Evolutionary conservation across 2,329 filamentous ascomycete genomes (phyloP).

Genomic region (Rutstroemia sp.): DNA sequence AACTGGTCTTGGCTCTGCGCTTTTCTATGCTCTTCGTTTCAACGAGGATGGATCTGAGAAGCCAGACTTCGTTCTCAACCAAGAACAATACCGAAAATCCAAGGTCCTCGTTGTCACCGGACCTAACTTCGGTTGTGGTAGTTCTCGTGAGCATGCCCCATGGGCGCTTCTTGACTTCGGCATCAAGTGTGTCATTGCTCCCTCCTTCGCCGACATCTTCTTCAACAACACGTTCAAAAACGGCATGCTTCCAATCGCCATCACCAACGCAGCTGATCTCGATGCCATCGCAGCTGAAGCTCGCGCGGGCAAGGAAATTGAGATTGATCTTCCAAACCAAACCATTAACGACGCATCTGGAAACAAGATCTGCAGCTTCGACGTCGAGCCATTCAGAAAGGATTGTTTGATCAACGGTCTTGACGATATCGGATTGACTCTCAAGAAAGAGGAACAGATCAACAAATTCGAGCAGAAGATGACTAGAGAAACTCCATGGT

Average conservation of each 20-base stretch:
- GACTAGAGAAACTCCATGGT: constrained; percentile 61
- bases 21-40: constrained; percentile 82
- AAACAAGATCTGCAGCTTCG: constrained; percentile 66
- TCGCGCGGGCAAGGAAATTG: constrained; percentile 70
- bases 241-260: constrained; percentile 85
- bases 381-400: constrained; percentile 87
- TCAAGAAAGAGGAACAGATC: constrained; percentile 87
- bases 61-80: constrained; percentile 79
- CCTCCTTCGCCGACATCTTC: constrained; percentile 90
- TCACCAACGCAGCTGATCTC: constrained; percentile 37
- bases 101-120: constrained; percentile 92
- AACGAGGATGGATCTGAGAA: constrained; percentile 68
- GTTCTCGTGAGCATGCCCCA: constrained; percentile 87
- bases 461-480: constrained; percentile 61
- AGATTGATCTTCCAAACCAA: constrained; percentile 82
- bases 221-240: constrained; percentile 99
- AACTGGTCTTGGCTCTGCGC: constrained; percentile 78
- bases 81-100: constrained; percentile 72
- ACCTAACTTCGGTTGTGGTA: constrained; percentile 91
- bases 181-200: constrained; percentile 88
- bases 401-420: constrained; percentile 88
- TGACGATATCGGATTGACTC: constrained; percentile 88
- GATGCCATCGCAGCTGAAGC: constrained; percentile 45
- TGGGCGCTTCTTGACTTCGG: constrained; percentile 97
- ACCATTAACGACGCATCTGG: constrained; percentile 69